Conservation (phyloP, 2,329 filamentous ascomycete species). For the Pestalotiopsis fici region DNA sequence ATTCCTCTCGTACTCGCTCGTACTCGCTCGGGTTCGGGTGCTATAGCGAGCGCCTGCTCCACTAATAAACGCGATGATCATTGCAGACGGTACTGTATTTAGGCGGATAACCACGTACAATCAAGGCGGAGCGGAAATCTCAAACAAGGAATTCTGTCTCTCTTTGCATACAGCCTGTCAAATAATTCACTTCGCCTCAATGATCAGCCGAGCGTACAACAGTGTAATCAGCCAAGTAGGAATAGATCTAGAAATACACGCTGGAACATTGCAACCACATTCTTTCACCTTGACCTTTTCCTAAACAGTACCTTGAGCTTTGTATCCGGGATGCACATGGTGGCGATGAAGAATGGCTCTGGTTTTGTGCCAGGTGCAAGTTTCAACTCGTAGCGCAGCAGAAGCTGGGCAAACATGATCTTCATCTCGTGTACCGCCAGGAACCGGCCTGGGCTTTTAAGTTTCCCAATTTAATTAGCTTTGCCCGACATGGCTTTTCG, state of each 20-base stretch:
- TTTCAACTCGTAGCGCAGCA: conserved; percentile 9
- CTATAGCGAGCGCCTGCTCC: no score
- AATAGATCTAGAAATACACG: no score
- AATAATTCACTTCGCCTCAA: no score
- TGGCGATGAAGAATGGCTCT: conserved; percentile 9
- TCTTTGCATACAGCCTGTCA: no score
- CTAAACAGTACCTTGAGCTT: conserved; percentile 10
- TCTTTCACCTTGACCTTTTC: not conserved
- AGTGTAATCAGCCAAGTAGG: no score
- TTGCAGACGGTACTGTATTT: not conserved
- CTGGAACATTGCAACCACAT: not conserved
- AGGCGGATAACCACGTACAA: no score
- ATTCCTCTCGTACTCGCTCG: not conserved
- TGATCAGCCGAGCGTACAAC: no score
- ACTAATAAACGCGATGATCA: no score
- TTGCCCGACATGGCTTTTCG: not conserved
- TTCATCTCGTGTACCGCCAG: conserved; percentile 12
- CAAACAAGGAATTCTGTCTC: no score
- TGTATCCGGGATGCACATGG: conserved; percentile 11
- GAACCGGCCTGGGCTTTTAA: conserved; percentile 11
- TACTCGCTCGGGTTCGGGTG: not conserved
- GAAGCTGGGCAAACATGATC: conserved; percentile 8
- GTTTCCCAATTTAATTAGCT: not conserved
- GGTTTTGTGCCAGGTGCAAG: conserved; percentile 5
- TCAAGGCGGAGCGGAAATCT: no score